These are phyloP conservation scores for Penicillium malachiteum DNA, from an alignment of 495 filamentous ascomycete species.

Conservation along the genomic window DNA sequence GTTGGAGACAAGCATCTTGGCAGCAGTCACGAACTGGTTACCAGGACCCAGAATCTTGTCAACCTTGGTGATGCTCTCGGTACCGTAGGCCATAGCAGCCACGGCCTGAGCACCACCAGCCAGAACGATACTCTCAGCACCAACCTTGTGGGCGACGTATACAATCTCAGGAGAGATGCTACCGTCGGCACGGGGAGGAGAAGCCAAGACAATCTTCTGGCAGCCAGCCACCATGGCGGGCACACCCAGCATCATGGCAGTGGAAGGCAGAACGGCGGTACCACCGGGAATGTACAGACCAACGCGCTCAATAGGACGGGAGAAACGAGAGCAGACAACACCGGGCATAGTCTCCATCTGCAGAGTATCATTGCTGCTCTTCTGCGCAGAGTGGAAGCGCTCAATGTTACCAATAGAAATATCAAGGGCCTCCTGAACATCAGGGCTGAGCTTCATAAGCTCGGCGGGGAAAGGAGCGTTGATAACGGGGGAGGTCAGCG, in stretches of 20 bases:
- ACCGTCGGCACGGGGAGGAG: conserved; percentile 86
- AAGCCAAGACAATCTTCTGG: conserved; percentile 88
- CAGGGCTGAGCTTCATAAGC: conserved; percentile 78
- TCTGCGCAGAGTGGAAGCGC: conserved; percentile 89
- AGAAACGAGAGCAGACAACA: conserved; percentile 90
- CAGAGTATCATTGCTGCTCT: conserved; percentile 69
- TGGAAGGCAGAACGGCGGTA: conserved; percentile 92
- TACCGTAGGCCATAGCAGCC: conserved; percentile 69
- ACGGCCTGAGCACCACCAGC: conserved; percentile 97
- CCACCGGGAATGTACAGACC: conserved; percentile 95
- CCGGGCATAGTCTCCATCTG: conserved; percentile 96
- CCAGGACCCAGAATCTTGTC: conserved; percentile 98
- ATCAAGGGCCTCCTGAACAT: conserved; percentile 89
- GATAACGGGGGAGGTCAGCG: conserved; percentile 82
- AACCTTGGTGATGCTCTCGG: conserved; percentile 79
- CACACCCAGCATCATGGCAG: conserved; percentile 95
- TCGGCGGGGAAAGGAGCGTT: conserved; percentile 79
- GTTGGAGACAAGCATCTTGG: conserved; percentile 96
- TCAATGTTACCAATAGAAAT: conserved; percentile 89
- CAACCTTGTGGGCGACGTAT: conserved; percentile 96
- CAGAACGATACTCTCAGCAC: conserved; percentile 90
- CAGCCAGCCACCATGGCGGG: conserved; percentile 98
- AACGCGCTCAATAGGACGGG: conserved; percentile 87
- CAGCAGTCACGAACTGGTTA: conserved; percentile 98
- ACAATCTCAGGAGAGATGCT: conserved; percentile 95